phyloP scores from a whole-genome alignment of 2,329 filamentous ascomycete species.

The Fusarium albidum region DNA sequence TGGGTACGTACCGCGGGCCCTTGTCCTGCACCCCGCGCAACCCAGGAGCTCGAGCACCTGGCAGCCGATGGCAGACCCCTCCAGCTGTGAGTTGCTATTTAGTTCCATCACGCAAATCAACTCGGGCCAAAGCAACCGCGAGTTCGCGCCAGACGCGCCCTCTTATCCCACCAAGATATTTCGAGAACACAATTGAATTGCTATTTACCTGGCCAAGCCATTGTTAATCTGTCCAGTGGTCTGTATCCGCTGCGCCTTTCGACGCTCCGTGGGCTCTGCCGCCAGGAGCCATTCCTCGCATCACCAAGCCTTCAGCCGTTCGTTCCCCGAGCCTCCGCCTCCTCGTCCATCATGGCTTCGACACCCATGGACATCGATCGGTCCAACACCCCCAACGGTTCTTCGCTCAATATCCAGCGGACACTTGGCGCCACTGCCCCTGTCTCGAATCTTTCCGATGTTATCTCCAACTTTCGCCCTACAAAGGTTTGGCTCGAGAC shows the following conservation, averaged over 20 bases:
- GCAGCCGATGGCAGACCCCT: conserved; percentile 25
- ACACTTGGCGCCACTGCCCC: conserved; percentile 53
- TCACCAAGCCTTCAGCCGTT: neutral
- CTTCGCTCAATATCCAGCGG: conserved; percentile 60
- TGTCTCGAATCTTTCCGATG: conserved; percentile 76
- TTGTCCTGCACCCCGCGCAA: conserved; percentile 28
- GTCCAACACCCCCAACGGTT: conserved; percentile 49
- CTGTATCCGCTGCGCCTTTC: neutral
- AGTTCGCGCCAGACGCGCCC: neutral
- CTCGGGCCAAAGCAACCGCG: conserved; percentile 7
- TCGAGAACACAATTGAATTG: neutral
- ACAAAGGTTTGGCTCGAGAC: conserved; percentile 70
- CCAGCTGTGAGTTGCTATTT: conserved; percentile 25
- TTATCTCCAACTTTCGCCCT: conserved; percentile 80
- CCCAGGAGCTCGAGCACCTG: neutral
- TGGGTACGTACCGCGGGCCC: conserved; percentile 5
- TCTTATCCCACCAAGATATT: no score
- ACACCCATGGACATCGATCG: conserved; percentile 67
- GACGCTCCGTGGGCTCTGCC: conserved; percentile 10
- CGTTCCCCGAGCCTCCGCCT: neutral
- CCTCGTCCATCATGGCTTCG: conserved; percentile 53
- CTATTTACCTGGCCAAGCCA: neutral
- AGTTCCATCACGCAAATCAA: conserved; percentile 25
- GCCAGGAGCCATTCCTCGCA: neutral
- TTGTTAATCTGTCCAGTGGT: conserved; percentile 3